phyloP scores from a whole-genome alignment of 1,284 basidiomycete genomes.

The Fomitopsis schrenkii region DNA sequence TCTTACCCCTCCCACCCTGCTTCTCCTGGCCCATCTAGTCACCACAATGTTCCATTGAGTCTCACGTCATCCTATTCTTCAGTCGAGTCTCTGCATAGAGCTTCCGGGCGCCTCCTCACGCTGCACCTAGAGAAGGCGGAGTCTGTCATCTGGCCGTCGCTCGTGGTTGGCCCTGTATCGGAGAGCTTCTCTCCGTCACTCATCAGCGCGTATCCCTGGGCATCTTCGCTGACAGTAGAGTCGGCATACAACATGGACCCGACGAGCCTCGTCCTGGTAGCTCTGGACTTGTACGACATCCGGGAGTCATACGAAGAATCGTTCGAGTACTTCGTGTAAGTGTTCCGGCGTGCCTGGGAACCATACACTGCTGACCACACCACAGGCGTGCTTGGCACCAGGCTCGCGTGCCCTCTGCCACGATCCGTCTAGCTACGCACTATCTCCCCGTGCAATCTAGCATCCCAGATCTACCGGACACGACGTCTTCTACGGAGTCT shows the following conservation, averaged over 20 bases:
- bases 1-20: constrained; percentile 16
- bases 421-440: constrained; percentile 67
- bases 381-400: constrained; percentile 77
- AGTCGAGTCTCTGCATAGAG: constrained; percentile 61
- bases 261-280: constrained; percentile 67
- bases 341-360: background rate
- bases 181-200: constrained; percentile 46
- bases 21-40: constrained; percentile 48
- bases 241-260: constrained; percentile 77
- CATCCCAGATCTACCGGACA: constrained; percentile 13
- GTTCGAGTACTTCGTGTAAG: constrained; percentile 77
- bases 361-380: background rate
- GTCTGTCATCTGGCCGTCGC: constrained; percentile 73
- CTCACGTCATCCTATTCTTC: constrained; percentile 69
- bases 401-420: constrained; percentile 65
- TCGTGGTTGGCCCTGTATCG: constrained; percentile 70
- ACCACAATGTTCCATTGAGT: constrained; percentile 36
- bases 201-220: constrained; percentile 41
- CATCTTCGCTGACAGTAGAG: constrained; percentile 49
- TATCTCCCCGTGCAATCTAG: constrained; percentile 53
- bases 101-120: constrained; percentile 62
- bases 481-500: constrained; percentile 3
- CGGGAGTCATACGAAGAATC: constrained; percentile 68
- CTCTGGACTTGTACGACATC: constrained; percentile 66
- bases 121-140: constrained; percentile 75